phyloP scores from a whole-genome alignment of 257 asterid species.

The Nicotiana paniculata region DNA sequence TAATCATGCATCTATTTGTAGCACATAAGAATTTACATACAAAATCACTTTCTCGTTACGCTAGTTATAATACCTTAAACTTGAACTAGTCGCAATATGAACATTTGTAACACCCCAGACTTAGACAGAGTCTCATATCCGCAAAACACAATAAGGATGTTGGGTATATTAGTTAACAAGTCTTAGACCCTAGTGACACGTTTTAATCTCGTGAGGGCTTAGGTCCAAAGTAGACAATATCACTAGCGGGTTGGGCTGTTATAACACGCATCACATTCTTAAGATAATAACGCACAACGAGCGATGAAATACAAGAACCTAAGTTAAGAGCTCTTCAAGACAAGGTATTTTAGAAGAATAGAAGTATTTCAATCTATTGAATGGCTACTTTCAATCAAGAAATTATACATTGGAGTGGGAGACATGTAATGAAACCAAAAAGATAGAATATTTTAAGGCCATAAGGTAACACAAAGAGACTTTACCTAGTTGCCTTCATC shows the following conservation, averaged over 20 bases:
- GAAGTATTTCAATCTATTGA: background rate
- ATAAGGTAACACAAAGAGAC: background rate
- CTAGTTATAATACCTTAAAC: background rate
- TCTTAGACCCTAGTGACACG: too few species aligned
- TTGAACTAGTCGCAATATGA: background rate
- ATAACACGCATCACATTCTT: too few species aligned
- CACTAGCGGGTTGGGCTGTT: too few species aligned
- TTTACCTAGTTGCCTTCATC: constrained; percentile 24
- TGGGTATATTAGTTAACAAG: too few species aligned
- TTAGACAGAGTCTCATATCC: too few species aligned
- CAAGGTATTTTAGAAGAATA: background rate
- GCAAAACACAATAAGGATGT: too few species aligned
- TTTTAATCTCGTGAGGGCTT: too few species aligned
- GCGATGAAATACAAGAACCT: background rate
- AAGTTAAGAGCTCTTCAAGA: background rate
- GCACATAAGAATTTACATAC: background rate
- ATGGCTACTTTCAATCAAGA: background rate
- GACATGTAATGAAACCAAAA: constrained; percentile 24
- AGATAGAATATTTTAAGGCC: background rate
- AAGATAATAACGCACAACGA: background rate
- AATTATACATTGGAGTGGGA: constrained; percentile 33
- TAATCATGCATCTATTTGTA: background rate
- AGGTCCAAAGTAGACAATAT: too few species aligned
- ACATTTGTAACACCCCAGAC: background rate
- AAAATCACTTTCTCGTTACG: background rate